Percentiles rank a stretch among this genome's conserved stretches.
Conservation (phyloP, 2,329 filamentous ascomycete genomes). For the Pseudogymnoascus sp. region DNA sequence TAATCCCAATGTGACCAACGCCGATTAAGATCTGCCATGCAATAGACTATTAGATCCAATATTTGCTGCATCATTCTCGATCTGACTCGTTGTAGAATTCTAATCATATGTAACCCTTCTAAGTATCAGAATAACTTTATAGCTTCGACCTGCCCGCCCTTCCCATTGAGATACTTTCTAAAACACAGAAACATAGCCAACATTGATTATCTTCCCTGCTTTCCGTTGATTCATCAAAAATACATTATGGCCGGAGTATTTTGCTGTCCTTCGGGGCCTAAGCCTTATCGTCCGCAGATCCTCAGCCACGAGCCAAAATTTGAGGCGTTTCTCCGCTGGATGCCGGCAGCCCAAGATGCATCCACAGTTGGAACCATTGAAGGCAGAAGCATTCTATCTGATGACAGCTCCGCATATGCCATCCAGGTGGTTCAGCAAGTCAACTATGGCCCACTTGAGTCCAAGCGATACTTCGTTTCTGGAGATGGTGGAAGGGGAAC, state of each 20-base stretch:
- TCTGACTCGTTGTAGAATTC: not conserved
- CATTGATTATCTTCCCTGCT: not conserved
- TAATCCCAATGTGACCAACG: not conserved
- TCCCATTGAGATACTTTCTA: not conserved
- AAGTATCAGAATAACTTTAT: not conserved
- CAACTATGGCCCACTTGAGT: constrained; percentile 37
- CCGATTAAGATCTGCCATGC: not conserved
- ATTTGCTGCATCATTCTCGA: not conserved
- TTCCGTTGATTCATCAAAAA: not conserved
- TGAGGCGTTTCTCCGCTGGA: not conserved
- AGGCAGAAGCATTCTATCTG: not conserved
- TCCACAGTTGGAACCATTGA: not conserved
- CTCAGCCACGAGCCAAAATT: constrained; percentile 6
- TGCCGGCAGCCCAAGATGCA: not conserved
- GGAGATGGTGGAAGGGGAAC: constrained; percentile 6
- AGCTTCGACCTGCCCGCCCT: not conserved
- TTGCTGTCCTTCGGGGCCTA: not conserved
- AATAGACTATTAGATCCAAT: not conserved
- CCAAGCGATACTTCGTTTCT: constrained; percentile 35
- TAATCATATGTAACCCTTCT: not conserved
- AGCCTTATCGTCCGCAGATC: not conserved
- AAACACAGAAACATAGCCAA: not conserved
- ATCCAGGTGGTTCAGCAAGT: constrained; percentile 38
- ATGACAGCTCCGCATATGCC: constrained; percentile 16
- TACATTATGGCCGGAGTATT: constrained; percentile 5